A percentile compares a stretch with the other conserved stretches of the same genome.
These are phyloP conservation scores for Stagonosporopsis vannaccii DNA, from an alignment of 2,329 filamentous ascomycete genomes.

Conservation along the genomic window DNA sequence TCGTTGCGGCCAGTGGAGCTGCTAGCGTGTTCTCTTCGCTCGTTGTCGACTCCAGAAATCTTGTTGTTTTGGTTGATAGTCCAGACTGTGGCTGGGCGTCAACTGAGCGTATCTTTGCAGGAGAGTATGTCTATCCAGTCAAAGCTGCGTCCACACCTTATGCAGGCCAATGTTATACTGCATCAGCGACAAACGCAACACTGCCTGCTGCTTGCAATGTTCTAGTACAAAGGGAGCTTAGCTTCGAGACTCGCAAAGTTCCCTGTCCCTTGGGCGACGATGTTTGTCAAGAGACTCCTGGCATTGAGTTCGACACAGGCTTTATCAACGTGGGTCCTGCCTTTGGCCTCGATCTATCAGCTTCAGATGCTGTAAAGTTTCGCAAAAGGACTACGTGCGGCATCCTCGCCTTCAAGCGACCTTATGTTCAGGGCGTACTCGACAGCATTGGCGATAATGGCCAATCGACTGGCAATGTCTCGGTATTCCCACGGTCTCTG, in stretches of 20 bases:
- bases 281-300: not conserved
- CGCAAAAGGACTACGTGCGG: constrained; percentile 13
- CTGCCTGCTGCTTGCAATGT: constrained; percentile 1
- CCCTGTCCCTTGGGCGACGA: constrained; percentile 21
- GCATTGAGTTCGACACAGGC: constrained; percentile 18
- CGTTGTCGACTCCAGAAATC: constrained; percentile 18
- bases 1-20: constrained; percentile 14
- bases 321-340: constrained; percentile 17
- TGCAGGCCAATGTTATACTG: constrained; percentile 18
- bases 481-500: not conserved
- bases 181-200: not conserved
- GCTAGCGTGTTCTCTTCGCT: constrained; percentile 30
- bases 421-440: not conserved
- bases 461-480: not conserved
- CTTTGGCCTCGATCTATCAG: constrained; percentile 19
- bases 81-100: constrained; percentile 16
- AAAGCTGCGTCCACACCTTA: constrained; percentile 11
- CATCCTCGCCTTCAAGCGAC: constrained; percentile 3
- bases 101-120: not conserved
- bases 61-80: constrained; percentile 24
- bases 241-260: not conserved
- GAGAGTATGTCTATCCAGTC: not conserved
- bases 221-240: constrained; percentile 1
- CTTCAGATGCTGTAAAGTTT: constrained; percentile 6
- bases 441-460: not conserved